These are phyloP conservation scores for Chenopodium berlandieri DNA, from an alignment of 148 eudicot genomes.

Conservation along the genomic window DNA sequence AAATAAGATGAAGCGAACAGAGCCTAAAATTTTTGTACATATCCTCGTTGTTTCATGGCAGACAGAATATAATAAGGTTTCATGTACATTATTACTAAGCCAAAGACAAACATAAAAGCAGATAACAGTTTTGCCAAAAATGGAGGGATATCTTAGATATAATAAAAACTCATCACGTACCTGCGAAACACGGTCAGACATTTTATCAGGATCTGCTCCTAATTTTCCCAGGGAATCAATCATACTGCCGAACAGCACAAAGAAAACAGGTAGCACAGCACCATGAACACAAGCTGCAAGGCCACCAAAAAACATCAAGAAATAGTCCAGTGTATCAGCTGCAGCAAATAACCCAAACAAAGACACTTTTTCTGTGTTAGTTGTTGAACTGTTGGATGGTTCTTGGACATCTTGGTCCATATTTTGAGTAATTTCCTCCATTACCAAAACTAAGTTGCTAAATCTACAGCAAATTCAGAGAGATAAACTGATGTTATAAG, in stretches of 20 bases:
- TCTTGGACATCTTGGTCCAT: conserved; percentile 10
- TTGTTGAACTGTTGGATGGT: not conserved
- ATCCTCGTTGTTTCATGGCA: not conserved
- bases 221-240: conserved; percentile 62
- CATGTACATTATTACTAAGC: no score
- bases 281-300: conserved; percentile 68
- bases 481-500: not conserved
- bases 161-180: conserved; percentile 19
- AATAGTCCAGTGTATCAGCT: conserved; percentile 50
- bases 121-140: not conserved
- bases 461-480: not conserved
- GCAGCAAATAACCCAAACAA: conserved; percentile 51
- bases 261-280: conserved; percentile 64
- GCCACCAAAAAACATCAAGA: conserved; percentile 66
- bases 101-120: not conserved
- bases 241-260: conserved; percentile 62
- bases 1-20: no score
- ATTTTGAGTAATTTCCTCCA: conserved; percentile 1
- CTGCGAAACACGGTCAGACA: conserved; percentile 51
- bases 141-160: not conserved
- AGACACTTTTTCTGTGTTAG: conserved; percentile 21
- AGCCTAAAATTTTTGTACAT: not conserved
- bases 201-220: conserved; percentile 44
- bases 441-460: not conserved
- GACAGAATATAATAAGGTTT: not conserved